Percentiles rank a stretch among this genome's conserved stretches.
These are phyloP conservation scores for carrot (Daucus carota) DNA, from an alignment of 129 eudicot species.

Conservation along the genomic window DH1_v3.0 NC_030389.2:252001-252500, in stretches of 20 bases:
- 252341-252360: background rate
- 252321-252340: background rate
- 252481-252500: background rate
- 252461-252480: background rate
- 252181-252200: background rate
- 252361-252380: background rate
- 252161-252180: too few relatives aligned
- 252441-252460: background rate
- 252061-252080: background rate
- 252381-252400: background rate
- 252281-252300: background rate
- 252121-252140: background rate
- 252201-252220: too few relatives aligned
- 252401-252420: background rate
- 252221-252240: background rate
- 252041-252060: background rate
- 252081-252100: background rate
- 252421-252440: background rate
- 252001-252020: background rate
- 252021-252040: background rate
- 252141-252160: background rate
- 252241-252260: background rate
- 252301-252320: background rate
- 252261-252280: background rate
- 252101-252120: background rate